phyloP scores from a whole-genome alignment of 1,284 basidiomycete genomes.

The Inonotus hispidus region DNA sequence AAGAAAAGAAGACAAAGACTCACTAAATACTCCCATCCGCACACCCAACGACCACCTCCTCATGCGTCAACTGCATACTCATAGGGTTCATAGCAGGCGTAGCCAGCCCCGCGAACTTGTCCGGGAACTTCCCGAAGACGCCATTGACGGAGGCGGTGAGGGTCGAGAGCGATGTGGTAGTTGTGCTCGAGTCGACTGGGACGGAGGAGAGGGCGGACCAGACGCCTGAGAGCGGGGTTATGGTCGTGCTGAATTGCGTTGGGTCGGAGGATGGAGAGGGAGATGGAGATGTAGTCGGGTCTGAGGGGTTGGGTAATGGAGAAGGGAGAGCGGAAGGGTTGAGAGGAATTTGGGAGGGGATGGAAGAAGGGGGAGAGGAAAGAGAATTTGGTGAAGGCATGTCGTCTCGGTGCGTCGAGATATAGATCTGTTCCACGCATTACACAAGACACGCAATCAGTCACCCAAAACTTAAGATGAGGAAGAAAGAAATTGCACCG shows the following conservation, averaged over 20 bases:
- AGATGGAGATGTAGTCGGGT: not conserved
- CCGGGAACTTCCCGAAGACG: conserved; percentile 51
- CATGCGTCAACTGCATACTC: conserved; percentile 82
- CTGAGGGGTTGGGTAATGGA: conserved; percentile 17
- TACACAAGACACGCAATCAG: conserved; percentile 10
- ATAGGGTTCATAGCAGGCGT: conserved; percentile 84
- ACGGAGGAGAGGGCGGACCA: conserved; percentile 55
- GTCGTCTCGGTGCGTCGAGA: conserved; percentile 70
- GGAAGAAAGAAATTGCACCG: conserved; percentile 26
- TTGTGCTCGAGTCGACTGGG: conserved; percentile 23
- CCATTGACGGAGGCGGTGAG: conserved; percentile 38
- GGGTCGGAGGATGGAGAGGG: conserved; percentile 21
- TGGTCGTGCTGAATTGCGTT: conserved; percentile 57
- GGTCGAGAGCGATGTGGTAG: conserved; percentile 26
- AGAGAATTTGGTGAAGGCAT: not conserved
- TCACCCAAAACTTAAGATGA: not conserved
- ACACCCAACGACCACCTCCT: conserved; percentile 81
- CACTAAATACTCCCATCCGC: conserved; percentile 86
- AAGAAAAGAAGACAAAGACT: conserved; percentile 29
- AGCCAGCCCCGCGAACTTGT: conserved; percentile 66
- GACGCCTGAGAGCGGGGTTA: conserved; percentile 57
- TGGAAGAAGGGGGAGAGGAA: not conserved
- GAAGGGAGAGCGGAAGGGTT: not conserved
- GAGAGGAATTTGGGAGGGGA: not conserved
- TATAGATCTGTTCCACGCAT: conserved; percentile 60